Percentiles rank a stretch among this genome's conserved stretches.
Conservation (phyloP, 106 monocot species). For the Dioscorea dumetorum region DNA sequence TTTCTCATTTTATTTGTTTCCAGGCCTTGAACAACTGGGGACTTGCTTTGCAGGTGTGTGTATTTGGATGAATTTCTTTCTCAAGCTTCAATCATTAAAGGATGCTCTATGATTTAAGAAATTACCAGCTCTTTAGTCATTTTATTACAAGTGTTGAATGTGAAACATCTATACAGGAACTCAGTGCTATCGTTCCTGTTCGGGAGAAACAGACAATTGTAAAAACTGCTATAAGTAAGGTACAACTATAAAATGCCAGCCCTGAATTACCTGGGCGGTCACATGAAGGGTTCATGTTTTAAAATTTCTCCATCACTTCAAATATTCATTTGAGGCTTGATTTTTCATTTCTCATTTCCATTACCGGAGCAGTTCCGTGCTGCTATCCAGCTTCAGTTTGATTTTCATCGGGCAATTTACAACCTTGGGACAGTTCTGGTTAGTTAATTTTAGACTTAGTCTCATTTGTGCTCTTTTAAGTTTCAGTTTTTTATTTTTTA, state of each 20-base stretch:
- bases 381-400: conserved; percentile 93
- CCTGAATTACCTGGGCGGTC: background rate
- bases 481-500: no score
- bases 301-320: background rate
- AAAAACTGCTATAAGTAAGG: conserved; percentile 94
- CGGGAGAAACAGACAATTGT: conserved; percentile 90
- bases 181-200: conserved; percentile 94
- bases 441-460: background rate
- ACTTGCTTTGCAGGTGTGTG: conserved; percentile 85
- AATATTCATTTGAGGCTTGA: background rate
- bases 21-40: conserved; percentile 99
- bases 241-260: conserved; percentile 11
- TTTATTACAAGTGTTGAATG: no score
- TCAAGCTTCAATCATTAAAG: no score
- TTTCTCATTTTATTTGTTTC: conserved; percentile 19
- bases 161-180: conserved; percentile 50
- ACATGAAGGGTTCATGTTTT: no score
- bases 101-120: no score
- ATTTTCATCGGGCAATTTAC: conserved; percentile 99
- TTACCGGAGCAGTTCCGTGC: conserved; percentile 72
- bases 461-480: background rate
- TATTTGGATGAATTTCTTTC: background rate
- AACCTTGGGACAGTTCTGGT: conserved; percentile 99
- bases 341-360: background rate
- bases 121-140: no score